Percentiles rank a stretch among this genome's conserved stretches.
Conservation (phyloP, 2,329 filamentous ascomycete species). For the Zymoseptoria brevis region DNA sequence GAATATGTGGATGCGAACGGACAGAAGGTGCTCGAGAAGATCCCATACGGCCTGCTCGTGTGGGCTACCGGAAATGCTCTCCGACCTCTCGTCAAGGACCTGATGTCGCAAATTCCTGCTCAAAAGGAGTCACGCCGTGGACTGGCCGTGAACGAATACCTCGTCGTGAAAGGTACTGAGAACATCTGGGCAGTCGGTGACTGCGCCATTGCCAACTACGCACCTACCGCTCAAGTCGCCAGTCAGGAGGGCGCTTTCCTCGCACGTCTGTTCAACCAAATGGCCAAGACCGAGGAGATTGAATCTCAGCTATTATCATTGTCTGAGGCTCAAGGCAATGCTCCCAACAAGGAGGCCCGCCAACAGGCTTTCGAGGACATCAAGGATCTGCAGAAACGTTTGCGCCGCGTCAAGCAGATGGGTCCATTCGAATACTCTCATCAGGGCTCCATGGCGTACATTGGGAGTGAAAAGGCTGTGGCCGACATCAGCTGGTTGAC, state of each 20-base stretch:
- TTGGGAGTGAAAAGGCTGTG: conserved; percentile 95
- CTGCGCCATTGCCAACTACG: conserved; percentile 95
- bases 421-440: conserved; percentile 98
- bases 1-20: conserved; percentile 76
- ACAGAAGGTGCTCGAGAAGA: conserved; percentile 68
- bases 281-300: conserved; percentile 85
- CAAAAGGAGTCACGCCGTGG: conserved; percentile 93
- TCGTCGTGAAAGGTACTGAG: conserved; percentile 92
- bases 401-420: conserved; percentile 84
- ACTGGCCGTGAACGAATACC: conserved; percentile 95
- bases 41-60: conserved; percentile 91
- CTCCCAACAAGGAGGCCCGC: conserved; percentile 54
- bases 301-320: conserved; percentile 68
- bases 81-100: conserved; percentile 79
- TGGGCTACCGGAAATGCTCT: conserved; percentile 98
- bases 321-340: conserved; percentile 51
- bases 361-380: conserved; percentile 64
- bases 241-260: conserved; percentile 93
- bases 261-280: conserved; percentile 94
- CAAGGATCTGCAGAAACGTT: conserved; percentile 74
- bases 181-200: conserved; percentile 98
- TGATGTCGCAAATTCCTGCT: conserved; percentile 84
- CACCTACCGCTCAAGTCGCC: conserved; percentile 93
- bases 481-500: conserved; percentile 97
- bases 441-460: conserved; percentile 94